Conservation (phyloP, 768 basidiomycete genomes). For the Pulveroboletus sp. region DNA sequence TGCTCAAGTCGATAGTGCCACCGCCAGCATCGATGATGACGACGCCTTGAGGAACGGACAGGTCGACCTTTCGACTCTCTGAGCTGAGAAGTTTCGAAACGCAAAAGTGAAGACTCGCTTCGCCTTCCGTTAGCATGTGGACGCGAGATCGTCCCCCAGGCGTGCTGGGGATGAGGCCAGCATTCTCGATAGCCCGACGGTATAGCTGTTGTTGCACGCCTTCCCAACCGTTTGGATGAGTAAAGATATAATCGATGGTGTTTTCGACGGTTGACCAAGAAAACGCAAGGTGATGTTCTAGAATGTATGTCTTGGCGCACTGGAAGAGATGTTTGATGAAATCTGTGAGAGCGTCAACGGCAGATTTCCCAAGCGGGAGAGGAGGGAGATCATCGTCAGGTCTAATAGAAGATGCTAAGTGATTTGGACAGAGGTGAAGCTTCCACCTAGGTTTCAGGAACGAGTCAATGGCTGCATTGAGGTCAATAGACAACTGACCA, state of each 20-base stretch:
- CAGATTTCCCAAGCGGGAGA: slow-evolving; percentile 17
- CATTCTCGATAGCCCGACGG: slow-evolving; percentile 15
- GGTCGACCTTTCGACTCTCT: not conserved
- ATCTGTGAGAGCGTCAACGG: slow-evolving; percentile 14
- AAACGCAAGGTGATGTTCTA: slow-evolving; percentile 15
- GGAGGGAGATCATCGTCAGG: slow-evolving; percentile 29
- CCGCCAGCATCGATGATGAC: slow-evolving; percentile 44
- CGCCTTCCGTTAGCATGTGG: too few relatives aligned
- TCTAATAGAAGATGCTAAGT: slow-evolving; percentile 18
- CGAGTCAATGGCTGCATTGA: too few relatives aligned
- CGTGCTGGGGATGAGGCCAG: slow-evolving; percentile 17
- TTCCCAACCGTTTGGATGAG: slow-evolving; percentile 31
- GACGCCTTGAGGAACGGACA: slow-evolving; percentile 30
- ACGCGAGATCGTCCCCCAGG: slow-evolving; percentile 9
- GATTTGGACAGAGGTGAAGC: too few relatives aligned
- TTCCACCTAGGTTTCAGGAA: too few relatives aligned
- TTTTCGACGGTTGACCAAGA: slow-evolving; percentile 14
- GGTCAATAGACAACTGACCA: too few relatives aligned
- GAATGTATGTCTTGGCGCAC: too few relatives aligned
- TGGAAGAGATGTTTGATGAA: too few relatives aligned
- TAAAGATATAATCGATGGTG: slow-evolving; percentile 19
- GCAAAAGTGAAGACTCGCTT: slow-evolving; percentile 37
- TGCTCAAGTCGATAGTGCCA: slow-evolving; percentile 36
- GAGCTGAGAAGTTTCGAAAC: slow-evolving; percentile 34
- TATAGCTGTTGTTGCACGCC: slow-evolving; percentile 21